A percentile compares a stretch with the other conserved stretches of the same genome.
Conservation (phyloP, 176 grass and related monocot species). For the Musa itinerans region DNA sequence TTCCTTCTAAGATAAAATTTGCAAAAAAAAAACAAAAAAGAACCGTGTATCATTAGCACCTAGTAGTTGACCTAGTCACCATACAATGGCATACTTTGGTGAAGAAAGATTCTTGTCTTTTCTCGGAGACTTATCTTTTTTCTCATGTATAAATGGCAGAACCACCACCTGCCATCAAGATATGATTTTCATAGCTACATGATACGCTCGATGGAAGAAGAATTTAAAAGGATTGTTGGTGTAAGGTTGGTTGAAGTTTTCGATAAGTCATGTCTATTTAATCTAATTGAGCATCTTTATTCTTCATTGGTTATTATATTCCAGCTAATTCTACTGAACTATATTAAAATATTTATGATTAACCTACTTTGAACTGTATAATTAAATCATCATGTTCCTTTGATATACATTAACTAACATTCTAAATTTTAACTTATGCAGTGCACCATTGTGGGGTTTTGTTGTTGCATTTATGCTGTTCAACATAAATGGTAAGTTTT, state of each 20-base stretch:
- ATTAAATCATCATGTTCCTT: neutral
- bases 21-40: neutral
- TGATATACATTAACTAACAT: constrained; percentile 12
- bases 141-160: constrained; percentile 38
- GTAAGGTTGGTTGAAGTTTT: constrained; percentile 49
- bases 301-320: neutral
- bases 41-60: neutral
- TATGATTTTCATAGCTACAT: constrained; percentile 97
- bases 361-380: neutral
- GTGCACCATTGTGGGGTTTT: constrained; percentile 85
- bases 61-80: neutral
- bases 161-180: constrained; percentile 57
- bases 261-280: neutral
- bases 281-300: neutral
- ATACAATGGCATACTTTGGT: neutral
- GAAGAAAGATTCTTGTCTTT: neutral
- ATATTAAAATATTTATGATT: neutral
- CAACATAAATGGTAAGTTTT: constrained; percentile 60
- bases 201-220: constrained; percentile 98
- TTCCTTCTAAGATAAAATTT: neutral
- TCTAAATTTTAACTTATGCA: constrained; percentile 37
- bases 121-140: neutral
- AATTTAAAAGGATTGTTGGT: constrained; percentile 91
- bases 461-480: constrained; percentile 96
- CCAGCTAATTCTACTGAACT: neutral